Evolutionary conservation across 192 early-diverging fungal genomes (phyloP), one percentile per base, ranked within the genome.

Genomic region (Chytriomyces hyalinus): DNA sequence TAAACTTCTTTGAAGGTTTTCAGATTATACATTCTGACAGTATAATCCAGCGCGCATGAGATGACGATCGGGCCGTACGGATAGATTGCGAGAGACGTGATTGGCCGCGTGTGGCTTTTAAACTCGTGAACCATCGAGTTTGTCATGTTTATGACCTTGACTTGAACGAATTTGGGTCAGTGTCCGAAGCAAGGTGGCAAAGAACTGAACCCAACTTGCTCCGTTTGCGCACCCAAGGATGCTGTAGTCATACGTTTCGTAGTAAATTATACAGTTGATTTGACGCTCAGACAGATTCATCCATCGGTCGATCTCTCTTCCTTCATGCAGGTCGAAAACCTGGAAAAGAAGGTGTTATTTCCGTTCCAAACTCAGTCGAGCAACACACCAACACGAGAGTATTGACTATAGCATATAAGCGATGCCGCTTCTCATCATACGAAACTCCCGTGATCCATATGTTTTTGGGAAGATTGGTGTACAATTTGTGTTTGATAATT

Each of bases 151-250:
- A 70, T 53, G 50, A 87, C 75, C 59, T 86, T 76, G 45, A 87
- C 84, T 85, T 60, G 7, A 20, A 13, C 1, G 36, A 36, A 36
- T 36, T 36, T 36, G 36, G 36, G 36, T 36, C 36, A 36, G 36
- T 36, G 36, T 36, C 36, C 36, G 36, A 36, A 36, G 36, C 36
- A 60, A 22, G 57, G 26, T 76, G 62, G 20, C 13, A 77, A 57
- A 78, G n/a, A n/a, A 51, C 4, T 2, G n/a, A 76, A 49, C 47
- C 2, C 47, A 79, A 84, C 84, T 85, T 9, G 67, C 72, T 11
- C 86, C 86, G 63, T 87, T 81, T 7, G 78, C 72, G 61, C 82
- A 84, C 1, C 70, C 86, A 24, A 87, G 75, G 17, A 87, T n/a
- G 5, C 76, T 79, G 79, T 86, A 87, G 36, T 82, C 70, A 59